A percentile compares a stretch with the other conserved stretches of the same genome.
phyloP scores from a whole-genome alignment of 2,329 filamentous ascomycete species.

The Monosporascus sp. region DNA sequence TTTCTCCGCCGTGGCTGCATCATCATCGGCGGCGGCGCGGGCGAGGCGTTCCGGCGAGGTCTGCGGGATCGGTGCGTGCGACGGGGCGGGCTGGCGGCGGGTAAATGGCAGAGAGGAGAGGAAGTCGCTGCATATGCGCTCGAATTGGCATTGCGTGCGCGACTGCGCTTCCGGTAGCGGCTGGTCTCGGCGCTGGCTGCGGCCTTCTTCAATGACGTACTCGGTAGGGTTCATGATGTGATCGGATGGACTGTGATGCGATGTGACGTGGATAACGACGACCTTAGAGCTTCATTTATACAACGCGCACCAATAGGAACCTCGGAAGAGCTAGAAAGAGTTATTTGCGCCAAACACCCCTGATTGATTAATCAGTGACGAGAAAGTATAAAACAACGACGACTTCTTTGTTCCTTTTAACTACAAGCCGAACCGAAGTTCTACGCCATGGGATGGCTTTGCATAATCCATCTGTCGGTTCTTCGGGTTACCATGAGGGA shows the following conservation, averaged over 20 bases:
- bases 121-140: background rate
- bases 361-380: no score
- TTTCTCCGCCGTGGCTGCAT: constrained; percentile 10
- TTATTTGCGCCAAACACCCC: no score
- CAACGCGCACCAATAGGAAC: no score
- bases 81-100: constrained; percentile 1
- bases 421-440: no score
- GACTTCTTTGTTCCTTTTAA: no score
- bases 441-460: no score
- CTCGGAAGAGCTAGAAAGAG: no score
- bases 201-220: background rate
- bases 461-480: no score
- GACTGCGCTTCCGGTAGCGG: background rate
- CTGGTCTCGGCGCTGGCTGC: background rate
- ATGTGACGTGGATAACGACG: background rate
- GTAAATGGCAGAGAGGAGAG: background rate
- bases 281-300: background rate
- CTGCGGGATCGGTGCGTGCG: constrained; percentile 26
- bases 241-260: background rate
- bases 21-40: constrained; percentile 21
- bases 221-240: background rate
- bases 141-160: background rate
- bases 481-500: no score
- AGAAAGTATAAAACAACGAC: no score
- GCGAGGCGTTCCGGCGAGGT: constrained; percentile 36